Evolutionary conservation across 1,284 basidiomycete genomes (phyloP).

Genomic region (Cutaneotrichosporon sp.): DNA sequence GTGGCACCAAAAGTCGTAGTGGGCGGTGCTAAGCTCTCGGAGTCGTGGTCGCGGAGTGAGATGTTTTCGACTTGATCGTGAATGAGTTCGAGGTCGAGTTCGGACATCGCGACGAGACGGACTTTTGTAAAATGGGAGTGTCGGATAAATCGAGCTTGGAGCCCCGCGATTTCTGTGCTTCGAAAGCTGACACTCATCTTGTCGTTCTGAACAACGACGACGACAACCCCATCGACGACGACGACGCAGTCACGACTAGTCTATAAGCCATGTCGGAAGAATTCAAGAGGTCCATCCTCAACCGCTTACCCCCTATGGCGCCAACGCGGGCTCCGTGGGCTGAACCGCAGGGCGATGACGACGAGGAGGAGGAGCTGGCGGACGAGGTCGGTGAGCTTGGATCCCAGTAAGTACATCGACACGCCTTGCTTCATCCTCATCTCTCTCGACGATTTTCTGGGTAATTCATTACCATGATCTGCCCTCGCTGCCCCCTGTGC

Average conservation of each 20-base stretch:
- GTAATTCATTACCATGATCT: too few relatives aligned
- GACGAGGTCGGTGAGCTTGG: slow-evolving; percentile 62
- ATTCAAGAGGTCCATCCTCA: slow-evolving; percentile 43
- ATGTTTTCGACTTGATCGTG: too few relatives aligned
- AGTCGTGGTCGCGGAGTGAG: too few relatives aligned
- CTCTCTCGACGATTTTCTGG: not conserved
- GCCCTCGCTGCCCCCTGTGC: too few relatives aligned
- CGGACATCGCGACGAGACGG: not conserved
- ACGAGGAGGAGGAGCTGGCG: slow-evolving; percentile 57
- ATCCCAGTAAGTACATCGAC: slow-evolving; percentile 29
- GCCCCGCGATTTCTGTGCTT: not conserved
- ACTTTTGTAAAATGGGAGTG: slow-evolving; percentile 3
- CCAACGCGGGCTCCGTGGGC: slow-evolving; percentile 46
- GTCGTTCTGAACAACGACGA: not conserved
- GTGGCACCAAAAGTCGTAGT: too few relatives aligned
- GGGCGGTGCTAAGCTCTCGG: too few relatives aligned
- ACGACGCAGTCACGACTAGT: too few relatives aligned
- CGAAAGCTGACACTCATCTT: too few relatives aligned
- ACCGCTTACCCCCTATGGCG: slow-evolving; percentile 38
- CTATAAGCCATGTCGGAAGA: slow-evolving; percentile 44
- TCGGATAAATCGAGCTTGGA: not conserved
- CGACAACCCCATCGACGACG: slow-evolving; percentile 2
- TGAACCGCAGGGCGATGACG: slow-evolving; percentile 32
- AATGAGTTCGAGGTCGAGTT: not conserved
- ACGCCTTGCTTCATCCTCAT: not conserved